Evolutionary conservation across 371 early-diverging fungal species (phyloP).

Genomic region (Mucor plumbeus): DNA sequence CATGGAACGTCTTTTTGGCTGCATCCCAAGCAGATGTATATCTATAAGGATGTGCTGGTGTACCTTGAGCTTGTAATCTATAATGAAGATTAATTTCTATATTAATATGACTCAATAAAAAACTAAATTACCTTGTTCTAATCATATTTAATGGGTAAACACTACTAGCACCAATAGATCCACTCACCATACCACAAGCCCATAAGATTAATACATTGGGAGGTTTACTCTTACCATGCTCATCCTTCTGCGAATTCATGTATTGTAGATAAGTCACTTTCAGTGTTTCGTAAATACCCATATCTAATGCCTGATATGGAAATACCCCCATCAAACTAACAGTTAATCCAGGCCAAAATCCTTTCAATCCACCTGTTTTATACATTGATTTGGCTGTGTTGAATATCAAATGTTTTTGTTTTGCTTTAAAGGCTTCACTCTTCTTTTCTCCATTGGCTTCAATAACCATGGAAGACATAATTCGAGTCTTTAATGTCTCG

Average conservation of each 20-base stretch:
- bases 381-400: conserved; percentile 66
- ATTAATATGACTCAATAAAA: background rate
- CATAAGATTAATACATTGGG: conserved; percentile 63
- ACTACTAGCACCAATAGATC: conserved; percentile 72
- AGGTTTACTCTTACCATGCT: conserved; percentile 36
- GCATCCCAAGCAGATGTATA: conserved; percentile 77
- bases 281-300: conserved; percentile 77
- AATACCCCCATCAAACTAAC: conserved; percentile 74
- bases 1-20: conserved; percentile 67
- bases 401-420: conserved; percentile 35
- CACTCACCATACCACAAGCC: conserved; percentile 78
- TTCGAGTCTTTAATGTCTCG: conserved; percentile 79
- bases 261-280: conserved; percentile 71
- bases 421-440: conserved; percentile 6
- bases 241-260: conserved; percentile 45
- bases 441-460: background rate
- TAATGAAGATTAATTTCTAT: background rate
- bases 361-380: conserved; percentile 61
- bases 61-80: conserved; percentile 87
- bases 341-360: conserved; percentile 80
- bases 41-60: conserved; percentile 73
- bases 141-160: conserved; percentile 85
- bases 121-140: conserved; percentile 69
- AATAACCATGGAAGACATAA: conserved; percentile 61
- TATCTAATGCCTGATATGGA: conserved; percentile 83